Percentiles rank a stretch among this genome's conserved stretches.
These are phyloP conservation scores for Coniochaeta sp. DNA, from an alignment of 2,329 filamentous ascomycete species.

Conservation along the genomic window DNA sequence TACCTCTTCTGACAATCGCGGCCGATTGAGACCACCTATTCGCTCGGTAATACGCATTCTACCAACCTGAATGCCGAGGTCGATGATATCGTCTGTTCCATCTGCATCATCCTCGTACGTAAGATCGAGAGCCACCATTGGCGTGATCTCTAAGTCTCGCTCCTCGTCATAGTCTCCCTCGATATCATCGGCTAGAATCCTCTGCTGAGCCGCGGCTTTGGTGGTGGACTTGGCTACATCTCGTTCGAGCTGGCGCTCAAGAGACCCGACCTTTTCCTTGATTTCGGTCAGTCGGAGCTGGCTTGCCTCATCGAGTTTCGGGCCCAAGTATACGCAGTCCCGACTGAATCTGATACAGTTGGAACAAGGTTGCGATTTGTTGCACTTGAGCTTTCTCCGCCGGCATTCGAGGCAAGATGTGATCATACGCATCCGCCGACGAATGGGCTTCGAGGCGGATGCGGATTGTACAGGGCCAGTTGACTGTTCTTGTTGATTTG, in stretches of 20 bases:
- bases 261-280: constrained; percentile 68
- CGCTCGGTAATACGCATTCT: constrained; percentile 68
- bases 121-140: constrained; percentile 55
- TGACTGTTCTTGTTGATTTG: not conserved
- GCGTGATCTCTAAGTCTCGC: constrained; percentile 52
- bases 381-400: constrained; percentile 70
- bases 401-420: constrained; percentile 64
- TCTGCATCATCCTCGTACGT: constrained; percentile 60
- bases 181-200: constrained; percentile 39
- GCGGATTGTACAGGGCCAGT: not conserved
- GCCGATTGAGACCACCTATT: constrained; percentile 64
- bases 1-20: constrained; percentile 65
- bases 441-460: constrained; percentile 33
- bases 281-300: constrained; percentile 67
- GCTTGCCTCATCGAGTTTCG: constrained; percentile 59
- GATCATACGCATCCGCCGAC: constrained; percentile 58
- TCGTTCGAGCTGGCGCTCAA: constrained; percentile 62
- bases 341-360: constrained; percentile 52
- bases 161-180: constrained; percentile 53
- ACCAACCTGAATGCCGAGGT: constrained; percentile 64
- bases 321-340: constrained; percentile 56
- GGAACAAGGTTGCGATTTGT: constrained; percentile 63
- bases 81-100: constrained; percentile 52
- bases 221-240: constrained; percentile 48
- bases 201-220: constrained; percentile 21